Base-by-base conservation (phyloP, 805 yeast genomes). In the Saturnispora ahearnii region DNA sequence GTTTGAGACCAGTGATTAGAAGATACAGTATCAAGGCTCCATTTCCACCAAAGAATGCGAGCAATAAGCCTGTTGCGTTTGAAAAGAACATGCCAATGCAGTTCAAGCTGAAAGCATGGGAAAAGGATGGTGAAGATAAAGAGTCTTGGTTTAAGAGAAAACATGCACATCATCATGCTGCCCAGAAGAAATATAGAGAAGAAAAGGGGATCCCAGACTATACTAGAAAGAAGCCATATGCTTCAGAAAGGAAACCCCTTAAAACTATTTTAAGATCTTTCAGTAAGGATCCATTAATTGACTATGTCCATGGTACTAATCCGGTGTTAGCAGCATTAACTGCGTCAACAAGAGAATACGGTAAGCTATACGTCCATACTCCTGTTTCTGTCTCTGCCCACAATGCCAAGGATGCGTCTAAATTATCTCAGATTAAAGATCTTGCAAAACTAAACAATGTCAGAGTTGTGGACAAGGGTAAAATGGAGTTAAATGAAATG, bases 301-400 rank as follows among this genome's bases (percentile, higher is more conserved):
- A 88, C 59, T 83, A 82, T 60, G 65, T 88, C 3, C 87, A 74
- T 60, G 96, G 96, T 8, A 79, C 83, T 0, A 82, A 84, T 49
- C 69, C 95, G 0, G 91, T 89, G 2, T 55, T 73, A 13, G 83
- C 95, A 1, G 95, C 88, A 0, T 67, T 89, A 51, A 62, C 66
- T 21, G 75, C 82, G 8, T 67, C 71, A 24, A 77, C 74, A 50
- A 69, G 64, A 12, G 73, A 72, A 46, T 77, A 73, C 61, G 74
- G 76, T 34, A 73, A 72, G 48, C 59, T 88, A 13, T 73, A 71
- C 53, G 64, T 81, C 13, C 72, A 79, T 51, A 73, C 54, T 55
- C 71, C 53, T 9, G 38, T 44, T n/a, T 9, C 33, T 51, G 44
- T 29, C 5, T 41, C 44, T 28, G 10, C 44, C 8, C 33, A 26